Percentiles rank a stretch among this genome's conserved stretches.
phyloP scores from a whole-genome alignment of 441 rosid genomes.

The Rhodomyrtus psidioides region DNA sequence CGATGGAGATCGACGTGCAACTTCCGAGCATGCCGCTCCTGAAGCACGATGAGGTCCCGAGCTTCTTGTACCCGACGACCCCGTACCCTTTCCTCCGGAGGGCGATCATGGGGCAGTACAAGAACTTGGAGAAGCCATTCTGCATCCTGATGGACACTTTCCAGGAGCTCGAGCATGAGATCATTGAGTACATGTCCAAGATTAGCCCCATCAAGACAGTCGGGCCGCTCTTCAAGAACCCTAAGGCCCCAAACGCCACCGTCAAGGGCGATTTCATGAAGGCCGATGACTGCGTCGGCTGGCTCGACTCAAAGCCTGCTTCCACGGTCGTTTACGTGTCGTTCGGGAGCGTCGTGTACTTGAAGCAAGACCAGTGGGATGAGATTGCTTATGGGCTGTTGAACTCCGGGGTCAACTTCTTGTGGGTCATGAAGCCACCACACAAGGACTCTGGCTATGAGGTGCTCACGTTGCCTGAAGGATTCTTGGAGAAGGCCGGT shows the following conservation, averaged over 20 bases:
- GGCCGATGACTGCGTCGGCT: slow-evolving; percentile 29
- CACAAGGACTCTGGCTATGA: background rate
- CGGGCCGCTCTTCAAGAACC: slow-evolving; percentile 32
- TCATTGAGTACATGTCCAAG: slow-evolving; percentile 14
- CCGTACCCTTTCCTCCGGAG: slow-evolving; percentile 4
- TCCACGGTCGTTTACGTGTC: slow-evolving; percentile 46
- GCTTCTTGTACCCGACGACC: slow-evolving; percentile 27
- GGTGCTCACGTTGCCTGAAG: background rate
- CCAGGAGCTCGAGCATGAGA: slow-evolving; percentile 31
- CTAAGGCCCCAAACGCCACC: background rate
- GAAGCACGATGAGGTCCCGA: slow-evolving; percentile 35
- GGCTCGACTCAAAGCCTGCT: slow-evolving; percentile 34
- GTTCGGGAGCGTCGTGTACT: slow-evolving; percentile 33
- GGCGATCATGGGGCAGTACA: slow-evolving; percentile 16
- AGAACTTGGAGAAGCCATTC: slow-evolving; percentile 23
- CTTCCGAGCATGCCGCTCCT: slow-evolving; percentile 36
- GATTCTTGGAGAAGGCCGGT: slow-evolving; percentile 21
- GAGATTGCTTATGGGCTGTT: slow-evolving; percentile 30
- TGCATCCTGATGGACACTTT: slow-evolving; percentile 39
- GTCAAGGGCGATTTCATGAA: slow-evolving; percentile 26
- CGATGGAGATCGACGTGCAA: slow-evolving; percentile 9
- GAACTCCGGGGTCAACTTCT: slow-evolving; percentile 21
- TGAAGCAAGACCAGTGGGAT: slow-evolving; percentile 20
- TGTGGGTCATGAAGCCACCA: slow-evolving; percentile 39
- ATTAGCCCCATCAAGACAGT: slow-evolving; percentile 20